These are phyloP conservation scores for Phialophora chinensis DNA, from an alignment of 2,329 filamentous ascomycete genomes.

Conservation along the genomic window DNA sequence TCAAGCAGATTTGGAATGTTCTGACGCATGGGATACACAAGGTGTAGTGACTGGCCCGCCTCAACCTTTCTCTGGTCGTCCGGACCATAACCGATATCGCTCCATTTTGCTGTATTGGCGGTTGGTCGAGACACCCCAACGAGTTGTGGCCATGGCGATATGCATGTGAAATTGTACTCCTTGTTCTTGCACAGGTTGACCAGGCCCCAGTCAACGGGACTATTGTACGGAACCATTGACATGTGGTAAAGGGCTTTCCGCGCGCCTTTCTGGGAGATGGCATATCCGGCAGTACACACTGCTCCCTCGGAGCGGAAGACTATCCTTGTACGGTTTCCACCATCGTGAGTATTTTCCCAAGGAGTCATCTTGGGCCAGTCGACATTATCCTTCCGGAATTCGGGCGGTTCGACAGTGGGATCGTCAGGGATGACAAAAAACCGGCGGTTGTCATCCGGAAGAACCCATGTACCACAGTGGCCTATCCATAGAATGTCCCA, in stretches of 20 bases:
- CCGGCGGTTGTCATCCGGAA: slow-evolving; percentile 42
- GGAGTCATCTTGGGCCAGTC: slow-evolving; percentile 30
- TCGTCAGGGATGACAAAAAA: slow-evolving; percentile 44
- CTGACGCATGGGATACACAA: slow-evolving; percentile 34
- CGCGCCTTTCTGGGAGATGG: slow-evolving; percentile 36
- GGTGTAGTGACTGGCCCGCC: slow-evolving; percentile 24
- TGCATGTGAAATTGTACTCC: slow-evolving; percentile 28
- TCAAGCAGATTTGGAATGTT: slow-evolving; percentile 32
- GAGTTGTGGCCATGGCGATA: slow-evolving; percentile 32
- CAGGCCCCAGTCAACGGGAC: slow-evolving; percentile 32
- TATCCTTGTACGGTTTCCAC: slow-evolving; percentile 30
- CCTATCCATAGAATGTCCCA: slow-evolving; percentile 63
- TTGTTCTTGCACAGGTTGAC: slow-evolving; percentile 31
- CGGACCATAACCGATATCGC: slow-evolving; percentile 35
- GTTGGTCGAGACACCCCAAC: slow-evolving; percentile 33
- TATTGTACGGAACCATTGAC: slow-evolving; percentile 35
- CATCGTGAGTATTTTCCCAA: slow-evolving; percentile 29
- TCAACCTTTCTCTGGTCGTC: slow-evolving; percentile 23
- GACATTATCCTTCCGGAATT: slow-evolving; percentile 30
- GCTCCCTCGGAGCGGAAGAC: slow-evolving; percentile 29
- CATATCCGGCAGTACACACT: slow-evolving; percentile 36
- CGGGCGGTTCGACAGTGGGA: slow-evolving; percentile 41
- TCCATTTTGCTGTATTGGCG: slow-evolving; percentile 31
- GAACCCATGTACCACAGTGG: slow-evolving; percentile 50
- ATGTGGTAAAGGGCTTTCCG: slow-evolving; percentile 35